phyloP scores from a whole-genome alignment of 805 yeast genomes.

The Priceomyces fermenticarens region DNA sequence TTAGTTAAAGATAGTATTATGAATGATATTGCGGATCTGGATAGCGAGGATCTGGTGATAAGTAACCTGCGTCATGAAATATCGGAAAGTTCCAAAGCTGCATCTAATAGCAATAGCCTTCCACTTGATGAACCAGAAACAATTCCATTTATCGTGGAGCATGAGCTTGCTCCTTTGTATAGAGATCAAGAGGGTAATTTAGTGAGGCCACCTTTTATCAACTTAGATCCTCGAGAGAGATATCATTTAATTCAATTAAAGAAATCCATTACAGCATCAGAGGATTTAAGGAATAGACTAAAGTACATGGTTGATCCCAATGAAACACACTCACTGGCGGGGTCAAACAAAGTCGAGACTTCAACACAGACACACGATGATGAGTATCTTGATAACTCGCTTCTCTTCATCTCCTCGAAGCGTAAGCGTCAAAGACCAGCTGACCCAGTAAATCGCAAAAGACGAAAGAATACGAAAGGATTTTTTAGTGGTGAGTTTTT shows the following conservation, averaged over 20 bases:
- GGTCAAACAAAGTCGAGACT: slow-evolving; percentile 33
- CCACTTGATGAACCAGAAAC: background rate
- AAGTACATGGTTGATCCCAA: slow-evolving; percentile 41
- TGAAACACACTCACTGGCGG: slow-evolving; percentile 27
- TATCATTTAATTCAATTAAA: slow-evolving; percentile 40
- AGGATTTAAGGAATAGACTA: slow-evolving; percentile 27
- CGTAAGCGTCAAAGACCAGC: slow-evolving; percentile 10
- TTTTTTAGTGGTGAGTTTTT: slow-evolving; percentile 34
- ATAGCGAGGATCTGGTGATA: slow-evolving; percentile 1
- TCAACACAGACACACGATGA: slow-evolving; percentile 40
- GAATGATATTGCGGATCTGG: slow-evolving; percentile 1
- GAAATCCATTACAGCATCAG: slow-evolving; percentile 34
- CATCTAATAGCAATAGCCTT: background rate
- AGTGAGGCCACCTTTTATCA: slow-evolving; percentile 43
- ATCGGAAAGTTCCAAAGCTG: background rate
- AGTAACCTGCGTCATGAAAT: background rate
- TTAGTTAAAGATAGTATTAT: slow-evolving; percentile 1
- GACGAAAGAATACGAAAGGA: slow-evolving; percentile 19
- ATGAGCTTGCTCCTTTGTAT: slow-evolving; percentile 33
- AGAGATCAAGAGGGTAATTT: slow-evolving; percentile 35
- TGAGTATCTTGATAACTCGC: slow-evolving; percentile 23
- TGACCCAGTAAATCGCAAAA: slow-evolving; percentile 8
- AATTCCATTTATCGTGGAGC: slow-evolving; percentile 21
- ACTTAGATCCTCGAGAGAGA: slow-evolving; percentile 41
- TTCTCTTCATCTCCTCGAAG: slow-evolving; percentile 22